Percentiles rank a stretch among this genome's conserved stretches.
Evolutionary conservation across 331 rosid species (phyloP).

Genomic region (Pyrus hybrid): DNA sequence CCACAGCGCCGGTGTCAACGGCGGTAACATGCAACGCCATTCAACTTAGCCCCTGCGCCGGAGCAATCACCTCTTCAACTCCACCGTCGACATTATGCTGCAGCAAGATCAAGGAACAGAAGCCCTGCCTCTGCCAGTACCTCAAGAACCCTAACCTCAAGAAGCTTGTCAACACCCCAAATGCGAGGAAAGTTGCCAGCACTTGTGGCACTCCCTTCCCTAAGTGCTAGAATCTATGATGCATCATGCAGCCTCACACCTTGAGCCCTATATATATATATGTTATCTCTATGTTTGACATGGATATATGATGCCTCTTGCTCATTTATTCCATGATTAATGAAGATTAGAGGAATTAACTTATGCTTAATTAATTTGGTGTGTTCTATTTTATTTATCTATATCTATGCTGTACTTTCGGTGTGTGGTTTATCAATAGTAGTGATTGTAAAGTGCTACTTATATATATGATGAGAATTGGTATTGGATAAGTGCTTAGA

Average conservation of each 20-base stretch:
- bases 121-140: slow-evolving; percentile 88
- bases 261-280: not conserved
- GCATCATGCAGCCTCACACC: not conserved
- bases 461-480: slow-evolving; percentile 25
- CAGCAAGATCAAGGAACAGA: slow-evolving; percentile 82
- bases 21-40: slow-evolving; percentile 85
- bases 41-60: slow-evolving; percentile 74
- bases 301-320: slow-evolving; percentile 2
- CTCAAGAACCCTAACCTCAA: slow-evolving; percentile 76
- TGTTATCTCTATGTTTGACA: slow-evolving; percentile 3
- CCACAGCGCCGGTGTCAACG: slow-evolving; percentile 35
- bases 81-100: slow-evolving; percentile 76
- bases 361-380: slow-evolving; percentile 14
- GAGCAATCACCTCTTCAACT: slow-evolving; percentile 67
- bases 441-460: slow-evolving; percentile 17
- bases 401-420: slow-evolving; percentile 7
- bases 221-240: slow-evolving; percentile 29
- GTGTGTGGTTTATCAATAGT: slow-evolving; percentile 13
- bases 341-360: slow-evolving; percentile 10
- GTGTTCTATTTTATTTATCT: slow-evolving; percentile 27
- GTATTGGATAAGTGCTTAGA: not conserved
- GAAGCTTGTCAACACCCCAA: slow-evolving; percentile 78
- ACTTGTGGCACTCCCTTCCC: slow-evolving; percentile 93
- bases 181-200: slow-evolving; percentile 82
- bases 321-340: slow-evolving; percentile 6